Conservation (phyloP, 2,329 filamentous ascomycete species). For the Neopestalotiopsis rosae region DNA sequence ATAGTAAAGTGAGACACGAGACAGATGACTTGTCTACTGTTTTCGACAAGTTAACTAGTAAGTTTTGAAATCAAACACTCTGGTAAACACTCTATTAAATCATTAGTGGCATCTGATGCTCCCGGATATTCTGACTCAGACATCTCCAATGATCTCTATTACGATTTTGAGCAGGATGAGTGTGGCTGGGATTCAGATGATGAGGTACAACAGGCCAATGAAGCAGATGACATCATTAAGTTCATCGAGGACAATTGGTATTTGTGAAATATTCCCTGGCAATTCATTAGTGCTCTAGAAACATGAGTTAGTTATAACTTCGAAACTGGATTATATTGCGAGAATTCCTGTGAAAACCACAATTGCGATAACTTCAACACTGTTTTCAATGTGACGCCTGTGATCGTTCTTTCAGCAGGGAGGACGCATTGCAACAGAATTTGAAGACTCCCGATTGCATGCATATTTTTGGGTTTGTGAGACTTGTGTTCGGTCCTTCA, state of each 20-base stretch:
- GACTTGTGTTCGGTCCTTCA: no score
- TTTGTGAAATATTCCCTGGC: no score
- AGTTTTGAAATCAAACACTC: not conserved
- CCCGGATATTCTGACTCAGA: not conserved
- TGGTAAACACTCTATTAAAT: not conserved
- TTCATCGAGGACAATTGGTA: not conserved
- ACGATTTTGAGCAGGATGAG: not conserved
- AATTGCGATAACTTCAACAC: no score
- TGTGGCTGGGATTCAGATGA: slow-evolving; percentile 3
- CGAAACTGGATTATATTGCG: no score
- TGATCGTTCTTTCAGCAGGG: no score
- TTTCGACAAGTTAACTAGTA: not conserved
- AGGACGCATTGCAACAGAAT: no score
- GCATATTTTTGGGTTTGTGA: no score
- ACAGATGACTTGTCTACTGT: not conserved
- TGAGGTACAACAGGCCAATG: not conserved
- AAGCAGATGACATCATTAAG: not conserved
- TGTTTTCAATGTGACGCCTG: no score
- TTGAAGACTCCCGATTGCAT: no score
- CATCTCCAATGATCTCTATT: not conserved
- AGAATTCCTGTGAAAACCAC: no score
- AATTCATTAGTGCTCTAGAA: no score
- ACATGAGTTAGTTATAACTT: no score
- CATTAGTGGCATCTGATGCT: not conserved
- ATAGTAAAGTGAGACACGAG: not conserved